A percentile compares a stretch with the other conserved stretches of the same genome.
Evolutionary conservation across 192 early-diverging fungal species (phyloP).

Genomic region (Rhizophagus clarus): DNA sequence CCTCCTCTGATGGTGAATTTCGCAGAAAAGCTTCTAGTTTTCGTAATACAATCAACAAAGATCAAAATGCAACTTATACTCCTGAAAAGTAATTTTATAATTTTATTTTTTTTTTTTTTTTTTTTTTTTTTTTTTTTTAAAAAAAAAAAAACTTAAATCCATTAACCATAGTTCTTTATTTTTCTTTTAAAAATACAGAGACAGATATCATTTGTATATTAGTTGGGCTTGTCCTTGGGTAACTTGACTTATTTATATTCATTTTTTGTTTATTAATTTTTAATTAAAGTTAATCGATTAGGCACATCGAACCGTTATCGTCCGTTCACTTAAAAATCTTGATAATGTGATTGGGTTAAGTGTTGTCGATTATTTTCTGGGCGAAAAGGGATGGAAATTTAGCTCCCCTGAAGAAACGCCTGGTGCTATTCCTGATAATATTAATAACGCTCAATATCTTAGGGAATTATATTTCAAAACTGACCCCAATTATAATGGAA

Average conservation of each 20-base stretch:
- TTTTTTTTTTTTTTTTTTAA: not conserved
- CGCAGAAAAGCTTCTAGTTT: constrained; percentile 73
- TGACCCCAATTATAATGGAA: constrained; percentile 70
- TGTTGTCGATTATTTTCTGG: constrained; percentile 85
- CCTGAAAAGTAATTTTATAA: constrained; percentile 65
- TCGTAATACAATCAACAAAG: constrained; percentile 58
- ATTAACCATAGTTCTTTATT: not conserved
- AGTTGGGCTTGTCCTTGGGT: constrained; percentile 67
- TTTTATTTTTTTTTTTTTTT: not conserved
- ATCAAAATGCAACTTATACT: constrained; percentile 64
- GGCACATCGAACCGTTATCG: constrained; percentile 89
- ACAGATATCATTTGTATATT: constrained; percentile 84
- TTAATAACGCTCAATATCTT: constrained; percentile 75
- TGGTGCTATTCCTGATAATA: constrained; percentile 74
- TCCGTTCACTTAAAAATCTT: constrained; percentile 89
- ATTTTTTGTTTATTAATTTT: not conserved
- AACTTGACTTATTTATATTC: constrained; percentile 4
- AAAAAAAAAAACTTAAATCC: not conserved
- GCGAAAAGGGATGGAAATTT: constrained; percentile 82
- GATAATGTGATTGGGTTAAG: constrained; percentile 80
- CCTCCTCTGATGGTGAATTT: constrained; percentile 79
- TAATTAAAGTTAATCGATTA: constrained; percentile 34
- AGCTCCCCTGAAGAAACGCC: constrained; percentile 68
- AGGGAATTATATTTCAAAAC: constrained; percentile 93
- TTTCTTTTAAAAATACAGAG: constrained; percentile 31